A percentile compares a stretch with the other conserved stretches of the same genome.
These are phyloP conservation scores for Suillus luteus DNA, from an alignment of 768 basidiomycete species.

Conservation along the genomic window DNA sequence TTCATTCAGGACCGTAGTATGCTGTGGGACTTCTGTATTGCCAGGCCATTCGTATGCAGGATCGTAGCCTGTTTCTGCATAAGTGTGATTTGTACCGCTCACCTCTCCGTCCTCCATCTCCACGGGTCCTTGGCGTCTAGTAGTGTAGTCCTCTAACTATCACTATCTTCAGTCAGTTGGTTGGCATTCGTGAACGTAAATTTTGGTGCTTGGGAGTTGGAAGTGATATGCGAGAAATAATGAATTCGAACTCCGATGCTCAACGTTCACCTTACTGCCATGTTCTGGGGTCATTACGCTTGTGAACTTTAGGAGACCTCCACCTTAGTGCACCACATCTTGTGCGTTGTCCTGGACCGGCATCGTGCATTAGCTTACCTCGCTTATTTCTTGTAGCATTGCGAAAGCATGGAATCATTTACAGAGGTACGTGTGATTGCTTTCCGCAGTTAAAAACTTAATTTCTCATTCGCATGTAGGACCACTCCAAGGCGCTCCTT, in stretches of 20 bases:
- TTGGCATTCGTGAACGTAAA: conserved; percentile 5
- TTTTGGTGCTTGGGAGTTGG: conserved; percentile 5
- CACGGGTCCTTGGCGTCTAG: conserved; percentile 8
- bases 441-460: conserved; percentile 5
- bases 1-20: conserved; percentile 12
- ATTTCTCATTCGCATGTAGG: conserved; percentile 37
- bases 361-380: background rate
- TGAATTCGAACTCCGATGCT: conserved; percentile 20
- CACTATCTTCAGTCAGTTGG: conserved; percentile 1
- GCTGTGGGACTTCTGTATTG: conserved; percentile 21
- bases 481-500: conserved; percentile 55
- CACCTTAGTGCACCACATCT: background rate
- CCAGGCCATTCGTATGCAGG: conserved; percentile 65
- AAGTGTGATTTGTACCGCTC: conserved; percentile 7
- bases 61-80: conserved; percentile 39
- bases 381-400: conserved; percentile 2
- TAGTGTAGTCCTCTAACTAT: background rate
- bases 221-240: background rate
- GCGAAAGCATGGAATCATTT: conserved; percentile 46
- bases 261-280: background rate
- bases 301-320: background rate
- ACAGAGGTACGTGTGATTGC: conserved; percentile 38
- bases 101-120: conserved; percentile 22
- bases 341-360: background rate
- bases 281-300: conserved; percentile 1